These are phyloP conservation scores for Fusarium luffae DNA, from an alignment of 2,329 filamentous ascomycete genomes.

Conservation along the genomic window DNA sequence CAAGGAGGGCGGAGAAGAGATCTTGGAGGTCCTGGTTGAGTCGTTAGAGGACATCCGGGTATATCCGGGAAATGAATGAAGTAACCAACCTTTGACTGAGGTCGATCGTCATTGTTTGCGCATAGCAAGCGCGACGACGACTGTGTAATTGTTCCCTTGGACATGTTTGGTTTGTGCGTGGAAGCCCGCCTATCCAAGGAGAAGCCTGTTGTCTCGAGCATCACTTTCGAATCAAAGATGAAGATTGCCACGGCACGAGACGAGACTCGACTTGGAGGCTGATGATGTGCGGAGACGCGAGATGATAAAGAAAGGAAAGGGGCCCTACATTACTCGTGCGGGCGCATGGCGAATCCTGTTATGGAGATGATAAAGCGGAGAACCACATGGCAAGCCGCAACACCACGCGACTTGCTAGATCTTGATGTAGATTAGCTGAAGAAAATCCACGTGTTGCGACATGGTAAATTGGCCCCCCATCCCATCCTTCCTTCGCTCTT, in stretches of 20 bases:
- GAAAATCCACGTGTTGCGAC: slow-evolving; percentile 13
- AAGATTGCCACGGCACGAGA: neutral
- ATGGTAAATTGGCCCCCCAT: slow-evolving; percentile 5
- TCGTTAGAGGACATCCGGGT: slow-evolving; percentile 21
- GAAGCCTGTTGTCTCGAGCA: slow-evolving; percentile 13
- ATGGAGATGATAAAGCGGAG: slow-evolving; percentile 20
- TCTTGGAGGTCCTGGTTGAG: slow-evolving; percentile 88
- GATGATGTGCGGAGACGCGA: neutral
- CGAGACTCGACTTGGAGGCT: neutral
- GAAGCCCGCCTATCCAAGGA: slow-evolving; percentile 20
- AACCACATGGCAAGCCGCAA: slow-evolving; percentile 30
- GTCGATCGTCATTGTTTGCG: slow-evolving; percentile 97
- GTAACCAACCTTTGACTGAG: slow-evolving; percentile 84
- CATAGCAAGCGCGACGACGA: slow-evolving; percentile 94
- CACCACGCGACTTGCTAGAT: slow-evolving; percentile 30
- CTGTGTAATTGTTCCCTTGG: slow-evolving; percentile 59
- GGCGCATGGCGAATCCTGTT: slow-evolving; percentile 16
- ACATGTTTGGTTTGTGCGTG: slow-evolving; percentile 19
- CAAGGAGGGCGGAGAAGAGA: slow-evolving; percentile 93
- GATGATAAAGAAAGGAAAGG: slow-evolving; percentile 34
- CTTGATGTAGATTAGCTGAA: slow-evolving; percentile 25
- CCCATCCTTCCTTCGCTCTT: neutral
- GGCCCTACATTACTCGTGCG: slow-evolving; percentile 35
- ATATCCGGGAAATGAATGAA: neutral
- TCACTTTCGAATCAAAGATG: neutral